phyloP scores from a whole-genome alignment of 495 filamentous ascomycete genomes.

The Penicillium cataractarum region DNA sequence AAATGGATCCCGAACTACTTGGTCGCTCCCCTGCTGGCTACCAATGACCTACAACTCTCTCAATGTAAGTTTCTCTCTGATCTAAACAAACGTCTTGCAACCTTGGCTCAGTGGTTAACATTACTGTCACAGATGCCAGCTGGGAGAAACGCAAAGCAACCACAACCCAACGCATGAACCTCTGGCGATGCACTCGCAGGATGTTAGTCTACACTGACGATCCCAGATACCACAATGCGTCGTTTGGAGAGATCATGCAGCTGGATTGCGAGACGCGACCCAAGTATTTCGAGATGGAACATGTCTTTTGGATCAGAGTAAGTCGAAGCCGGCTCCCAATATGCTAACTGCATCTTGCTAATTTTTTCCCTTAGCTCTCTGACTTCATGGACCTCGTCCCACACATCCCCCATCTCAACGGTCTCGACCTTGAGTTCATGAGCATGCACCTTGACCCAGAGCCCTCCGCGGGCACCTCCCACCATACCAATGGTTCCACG shows the following conservation, averaged over 20 bases:
- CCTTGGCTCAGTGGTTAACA: slow-evolving; percentile 5
- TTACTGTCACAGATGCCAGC: slow-evolving; percentile 56
- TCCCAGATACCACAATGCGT: slow-evolving; percentile 37
- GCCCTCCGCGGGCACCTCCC: slow-evolving; percentile 22
- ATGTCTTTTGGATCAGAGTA: slow-evolving; percentile 81
- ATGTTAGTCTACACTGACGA: slow-evolving; percentile 54
- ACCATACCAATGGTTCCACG: slow-evolving; percentile 41
- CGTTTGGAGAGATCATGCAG: slow-evolving; percentile 49
- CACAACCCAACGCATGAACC: slow-evolving; percentile 48
- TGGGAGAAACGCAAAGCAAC: slow-evolving; percentile 64
- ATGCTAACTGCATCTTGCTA: slow-evolving; percentile 11
- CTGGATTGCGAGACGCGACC: slow-evolving; percentile 51
- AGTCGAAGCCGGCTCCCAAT: slow-evolving; percentile 12
- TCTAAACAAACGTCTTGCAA: neutral
- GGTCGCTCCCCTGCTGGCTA: slow-evolving; percentile 72
- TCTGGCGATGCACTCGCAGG: slow-evolving; percentile 58
- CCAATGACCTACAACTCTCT: slow-evolving; percentile 73
- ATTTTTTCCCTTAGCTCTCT: slow-evolving; percentile 55
- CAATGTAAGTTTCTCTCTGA: slow-evolving; percentile 58
- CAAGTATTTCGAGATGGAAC: slow-evolving; percentile 58
- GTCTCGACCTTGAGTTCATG: slow-evolving; percentile 56
- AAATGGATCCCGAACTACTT: slow-evolving; percentile 79
- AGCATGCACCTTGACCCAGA: slow-evolving; percentile 54
- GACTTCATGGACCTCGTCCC: slow-evolving; percentile 76
- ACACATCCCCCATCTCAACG: slow-evolving; percentile 68